Evolutionary conservation across 2,329 filamentous ascomycete species (phyloP).

Genomic region (Dactylonectria macrodidyma): DNA sequence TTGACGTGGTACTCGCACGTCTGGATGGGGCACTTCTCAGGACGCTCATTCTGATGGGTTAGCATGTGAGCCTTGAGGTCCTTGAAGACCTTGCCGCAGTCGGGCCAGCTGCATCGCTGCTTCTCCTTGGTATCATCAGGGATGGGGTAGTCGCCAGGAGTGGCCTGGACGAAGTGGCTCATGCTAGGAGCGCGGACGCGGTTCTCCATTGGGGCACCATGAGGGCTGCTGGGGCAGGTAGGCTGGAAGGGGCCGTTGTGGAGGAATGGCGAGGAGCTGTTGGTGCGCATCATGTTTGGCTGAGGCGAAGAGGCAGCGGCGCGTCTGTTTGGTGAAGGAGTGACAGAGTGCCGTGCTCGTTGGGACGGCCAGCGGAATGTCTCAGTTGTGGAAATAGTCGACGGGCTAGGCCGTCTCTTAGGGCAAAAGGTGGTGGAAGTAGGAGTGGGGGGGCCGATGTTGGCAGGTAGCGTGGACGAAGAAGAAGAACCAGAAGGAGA

Average conservation of each 20-base stretch:
- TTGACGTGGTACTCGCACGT: constrained; percentile 94
- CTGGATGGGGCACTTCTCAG: constrained; percentile 93
- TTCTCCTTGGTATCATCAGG: constrained; percentile 76
- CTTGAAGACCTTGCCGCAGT: constrained; percentile 90
- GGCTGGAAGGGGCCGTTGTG: constrained; percentile 68
- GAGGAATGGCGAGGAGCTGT: constrained; percentile 78
- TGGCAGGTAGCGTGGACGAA: constrained; percentile 48
- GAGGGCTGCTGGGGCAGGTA: constrained; percentile 68
- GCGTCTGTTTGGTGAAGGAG: constrained; percentile 39
- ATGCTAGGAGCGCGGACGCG: constrained; percentile 76
- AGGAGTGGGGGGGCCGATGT: constrained; percentile 25
- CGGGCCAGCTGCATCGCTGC: constrained; percentile 83
- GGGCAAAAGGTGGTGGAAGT: constrained; percentile 14
- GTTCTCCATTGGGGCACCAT: constrained; percentile 60
- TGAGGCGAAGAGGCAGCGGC: constrained; percentile 61
- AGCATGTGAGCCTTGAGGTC: constrained; percentile 95
- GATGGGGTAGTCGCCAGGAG: constrained; percentile 72
- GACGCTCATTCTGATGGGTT: constrained; percentile 90
- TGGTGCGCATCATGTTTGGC: constrained; percentile 64
- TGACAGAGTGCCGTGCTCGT: constrained; percentile 35
- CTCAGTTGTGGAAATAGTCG: constrained; percentile 44
- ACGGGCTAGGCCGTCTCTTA: constrained; percentile 39
- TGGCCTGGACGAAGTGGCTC: constrained; percentile 76
- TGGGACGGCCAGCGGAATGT: constrained; percentile 40
- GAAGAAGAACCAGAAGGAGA: constrained; percentile 50